phyloP scores from a whole-genome alignment of 2,329 filamentous ascomycete genomes.

The Hypoxylon sp. region DNA sequence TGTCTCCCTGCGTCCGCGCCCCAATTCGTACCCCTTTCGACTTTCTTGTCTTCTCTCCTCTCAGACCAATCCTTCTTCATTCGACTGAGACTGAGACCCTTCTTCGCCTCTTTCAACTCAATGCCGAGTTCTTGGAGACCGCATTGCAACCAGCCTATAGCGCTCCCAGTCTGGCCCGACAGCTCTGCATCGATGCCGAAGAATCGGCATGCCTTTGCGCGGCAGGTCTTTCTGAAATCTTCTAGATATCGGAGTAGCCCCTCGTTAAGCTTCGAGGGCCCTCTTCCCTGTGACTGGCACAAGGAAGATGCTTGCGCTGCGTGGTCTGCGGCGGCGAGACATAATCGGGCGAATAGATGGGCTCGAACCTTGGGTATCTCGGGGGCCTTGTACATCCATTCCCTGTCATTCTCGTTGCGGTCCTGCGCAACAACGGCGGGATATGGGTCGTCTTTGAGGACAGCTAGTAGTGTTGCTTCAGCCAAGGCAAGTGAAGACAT shows the following conservation, averaged over 20 bases:
- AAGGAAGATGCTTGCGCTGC: constrained; percentile 74
- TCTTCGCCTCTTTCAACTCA: constrained; percentile 60
- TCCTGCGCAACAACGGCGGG: constrained; percentile 82
- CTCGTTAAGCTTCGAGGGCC: constrained; percentile 65
- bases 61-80: constrained; percentile 76
- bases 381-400: constrained; percentile 96
- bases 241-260: constrained; percentile 77
- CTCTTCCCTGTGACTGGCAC: constrained; percentile 52
- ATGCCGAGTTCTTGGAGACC: constrained; percentile 79
- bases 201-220: constrained; percentile 88
- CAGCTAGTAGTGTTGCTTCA: constrained; percentile 88
- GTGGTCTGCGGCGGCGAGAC: constrained; percentile 87
- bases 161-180: constrained; percentile 81
- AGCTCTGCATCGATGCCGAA: constrained; percentile 90
- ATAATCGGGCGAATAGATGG: constrained; percentile 86
- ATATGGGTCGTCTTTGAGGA: constrained; percentile 95
- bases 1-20: constrained; percentile 83
- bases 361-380: constrained; percentile 89
- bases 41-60: constrained; percentile 78
- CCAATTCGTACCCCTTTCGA: constrained; percentile 78
- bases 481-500: constrained; percentile 76
- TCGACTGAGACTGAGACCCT: constrained; percentile 58
- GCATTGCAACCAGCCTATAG: constrained; percentile 85
- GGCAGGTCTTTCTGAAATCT: constrained; percentile 76
- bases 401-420: constrained; percentile 82